Evolutionary conservation across 1,139 yeast species (phyloP).

Genomic region (Blastobotrys arbuscula): DNA sequence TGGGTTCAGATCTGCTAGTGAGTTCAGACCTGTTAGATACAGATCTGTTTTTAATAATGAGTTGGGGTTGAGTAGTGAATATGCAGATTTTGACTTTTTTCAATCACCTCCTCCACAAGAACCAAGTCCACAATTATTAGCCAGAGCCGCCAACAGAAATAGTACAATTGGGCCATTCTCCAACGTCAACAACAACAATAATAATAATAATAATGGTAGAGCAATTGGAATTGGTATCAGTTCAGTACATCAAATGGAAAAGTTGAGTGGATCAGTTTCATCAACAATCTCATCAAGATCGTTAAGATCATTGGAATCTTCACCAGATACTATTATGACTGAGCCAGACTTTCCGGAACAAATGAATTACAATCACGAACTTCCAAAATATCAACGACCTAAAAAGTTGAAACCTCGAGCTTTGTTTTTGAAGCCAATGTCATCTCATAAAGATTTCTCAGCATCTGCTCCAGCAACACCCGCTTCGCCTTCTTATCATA

Average conservation of each 20-base stretch:
- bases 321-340: conserved; percentile 10
- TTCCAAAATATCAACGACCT: neutral
- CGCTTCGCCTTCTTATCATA: conserved; percentile 4
- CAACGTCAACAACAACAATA: neutral
- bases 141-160: neutral
- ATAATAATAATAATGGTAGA: neutral
- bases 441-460: neutral
- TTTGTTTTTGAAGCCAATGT: conserved; percentile 8
- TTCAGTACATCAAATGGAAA: conserved; percentile 2
- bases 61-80: neutral
- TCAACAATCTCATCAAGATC: conserved; percentile 10
- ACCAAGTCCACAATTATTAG: neutral
- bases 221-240: conserved; percentile 6
- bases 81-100: conserved; percentile 10
- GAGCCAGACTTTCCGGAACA: conserved; percentile 7
- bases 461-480: conserved; percentile 10
- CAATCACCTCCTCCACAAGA: conserved; percentile 2
- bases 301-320: conserved; percentile 9
- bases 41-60: too few relatives aligned
- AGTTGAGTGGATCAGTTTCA: neutral
- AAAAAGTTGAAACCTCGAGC: conserved; percentile 8
- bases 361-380: neutral
- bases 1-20: neutral
- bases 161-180: neutral
- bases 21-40: neutral